Conservation (phyloP, 306 rosid species). For the Cucurbita pepo region DNA sequence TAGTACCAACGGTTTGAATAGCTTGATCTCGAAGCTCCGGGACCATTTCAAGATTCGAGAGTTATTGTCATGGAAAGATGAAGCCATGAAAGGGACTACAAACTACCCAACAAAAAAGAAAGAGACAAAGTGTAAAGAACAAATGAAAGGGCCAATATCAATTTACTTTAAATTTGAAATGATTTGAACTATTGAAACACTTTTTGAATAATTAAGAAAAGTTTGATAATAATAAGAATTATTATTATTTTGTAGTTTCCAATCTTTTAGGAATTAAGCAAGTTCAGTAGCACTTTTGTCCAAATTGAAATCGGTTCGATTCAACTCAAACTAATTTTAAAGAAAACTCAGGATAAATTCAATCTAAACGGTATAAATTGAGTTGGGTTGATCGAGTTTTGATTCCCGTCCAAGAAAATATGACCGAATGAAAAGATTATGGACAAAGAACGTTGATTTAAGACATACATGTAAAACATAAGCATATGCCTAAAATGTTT, state of each 20-base stretch:
- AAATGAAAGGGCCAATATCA: neutral
- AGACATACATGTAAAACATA: neutral
- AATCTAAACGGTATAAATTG: too few species aligned
- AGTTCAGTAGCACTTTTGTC: too few species aligned
- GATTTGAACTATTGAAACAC: neutral
- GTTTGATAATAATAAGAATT: neutral
- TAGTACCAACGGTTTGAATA: neutral
- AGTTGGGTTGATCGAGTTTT: neutral
- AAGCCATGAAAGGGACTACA: neutral
- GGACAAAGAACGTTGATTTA: neutral
- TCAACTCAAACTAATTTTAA: too few species aligned
- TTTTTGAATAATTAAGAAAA: neutral
- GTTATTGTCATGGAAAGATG: neutral
- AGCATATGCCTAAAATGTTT: neutral
- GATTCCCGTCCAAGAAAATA: neutral
- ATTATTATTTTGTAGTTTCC: too few species aligned
- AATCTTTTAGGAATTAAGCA: too few species aligned
- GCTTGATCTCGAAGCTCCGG: neutral
- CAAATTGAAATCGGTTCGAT: too few species aligned
- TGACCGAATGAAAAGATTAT: neutral
- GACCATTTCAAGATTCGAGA: neutral
- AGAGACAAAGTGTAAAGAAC: neutral
- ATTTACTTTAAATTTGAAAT: neutral
- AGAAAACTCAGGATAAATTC: too few species aligned
- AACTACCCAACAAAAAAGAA: constrained; percentile 1